Evolutionary conservation across 306 rosid genomes (phyloP), one percentile per base, ranked within the genome.

Genomic region (Glycyrrhiza uralensis): DNA sequence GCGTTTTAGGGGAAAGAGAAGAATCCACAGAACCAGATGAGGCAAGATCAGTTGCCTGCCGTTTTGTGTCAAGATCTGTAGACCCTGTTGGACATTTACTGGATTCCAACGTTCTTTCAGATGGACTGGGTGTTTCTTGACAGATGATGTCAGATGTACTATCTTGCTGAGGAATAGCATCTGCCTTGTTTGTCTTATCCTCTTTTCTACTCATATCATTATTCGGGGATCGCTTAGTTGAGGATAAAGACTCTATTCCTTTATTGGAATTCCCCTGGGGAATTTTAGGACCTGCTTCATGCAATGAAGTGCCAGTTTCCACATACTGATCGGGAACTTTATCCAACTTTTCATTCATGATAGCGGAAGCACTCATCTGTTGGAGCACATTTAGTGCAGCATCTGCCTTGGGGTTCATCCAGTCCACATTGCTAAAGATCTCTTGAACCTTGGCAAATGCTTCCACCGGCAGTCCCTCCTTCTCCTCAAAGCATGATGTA

Each of bases 361-460:
- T 77, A 71, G 81, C 75, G 3, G 91, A 74, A 30, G 79, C 77
- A 75, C 82, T 86, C 18, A 85, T 81, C 70, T 84, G 92, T 69
- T 93, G 97, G 64, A 93, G 91, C 14, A 77, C 89, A 74, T 81
- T 84, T 41, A 86, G 74, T 7, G 94, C 85, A 55, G 80, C 89
- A 72, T 91, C 95, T 8, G 89, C 79, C 79, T 72, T 87, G 38
- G 91, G 90, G 69, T 86, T 86, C 83, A 91, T 64, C 97, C 98
- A 94, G 83, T 94, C 97, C 77, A 87, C 96, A 30, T 86, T 75
- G 81, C 80, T 94, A 76, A 94, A 94, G 63, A 91, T 83, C 83
- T 91, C 97, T 80, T 91, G 97, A 76, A 91, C 98, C 83, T 85
- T 92, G 67, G 91, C 85, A 82, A 94, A 94, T 76, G 97, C 98